Evolutionary conservation across 805 yeast genomes (phyloP), one percentile per base, ranked within the genome.

Genomic region (Yamadazyma paraphyllophila): DNA sequence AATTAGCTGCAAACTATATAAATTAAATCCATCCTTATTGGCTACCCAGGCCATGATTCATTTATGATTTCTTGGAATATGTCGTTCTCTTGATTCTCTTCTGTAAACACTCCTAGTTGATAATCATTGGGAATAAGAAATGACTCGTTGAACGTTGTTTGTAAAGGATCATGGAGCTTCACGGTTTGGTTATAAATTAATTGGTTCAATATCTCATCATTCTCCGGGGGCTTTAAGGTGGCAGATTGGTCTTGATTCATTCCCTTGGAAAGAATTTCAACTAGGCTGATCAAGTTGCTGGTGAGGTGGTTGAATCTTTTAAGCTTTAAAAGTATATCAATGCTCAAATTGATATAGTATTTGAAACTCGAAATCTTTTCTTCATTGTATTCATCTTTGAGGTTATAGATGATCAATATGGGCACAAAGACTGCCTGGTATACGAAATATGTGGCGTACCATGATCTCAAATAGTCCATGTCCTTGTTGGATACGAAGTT

Each of bases 381-480:
- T 8, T 24, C 32, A 1, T 36, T 16, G 14, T 38, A 37, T n/a
- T 32, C 40, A 25, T 20, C 36, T 25, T 39, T 39, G 14, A 39
- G 34, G 31, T 32, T 44, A 17, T 39, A 44, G 17, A 44, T 32
- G 14, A 41, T 26, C 7, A 42, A 27, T 29, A 81, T 71, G 7
- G 83, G 81, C 40, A 82, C 77, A 45, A 82, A 61, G 4, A 78
- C 74, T 1, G 87, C 85, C 58, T 82, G 86, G 62, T 82, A 81
- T 11, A 81, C 51, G 58, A 79, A 83, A 55, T 79, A 82, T 0
- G 81, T 77, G 4, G 84, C 78, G 60, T 81, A 78, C 88, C 88
- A 82, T 24, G 78, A 74, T 11, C 79, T 69, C 26, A 80, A 65
- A 20, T 76, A 72, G n/a, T 78, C 69, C 14, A 72, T 46, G 9